Base-by-base conservation (phyloP, 768 basidiomycete species). In the Paxillus involutus region DNA sequence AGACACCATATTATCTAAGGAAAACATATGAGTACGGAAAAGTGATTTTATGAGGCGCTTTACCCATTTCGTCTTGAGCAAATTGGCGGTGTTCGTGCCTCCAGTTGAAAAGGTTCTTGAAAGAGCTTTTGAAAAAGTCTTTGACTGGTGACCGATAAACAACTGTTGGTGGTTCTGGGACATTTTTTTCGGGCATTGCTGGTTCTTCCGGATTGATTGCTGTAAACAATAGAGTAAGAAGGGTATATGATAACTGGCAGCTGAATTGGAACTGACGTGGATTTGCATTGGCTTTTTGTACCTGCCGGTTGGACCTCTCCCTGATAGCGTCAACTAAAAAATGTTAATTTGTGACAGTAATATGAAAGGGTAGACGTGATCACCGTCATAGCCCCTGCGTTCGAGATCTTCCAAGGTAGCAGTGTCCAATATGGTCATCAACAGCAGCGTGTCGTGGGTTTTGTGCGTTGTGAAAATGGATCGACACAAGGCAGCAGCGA, bases 361-460 rank as follows among this genome's bases (percentile, higher is more conserved):
- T 5, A 5, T 5, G 5, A 8, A 6, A 16, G 19, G 32, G 37
- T 9, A 11, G n/a, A 6, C 19, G 43, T 44, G 29, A 5, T 33
- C 62, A 87, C 89, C 86, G 66, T 91, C 89, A 67, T 90, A 94
- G 11, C 91, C 93, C 55, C 91, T 75, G 30, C 90, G 74, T 59
- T 84, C 84, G 51, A 95, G 72, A 12, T 89, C 83, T 45, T 83
- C 78, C n/a, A 96, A 69, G 52, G 93, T 88, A 0, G 94, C 95
- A 0, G 24, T 24, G 24, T 90, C 89, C 16, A 98, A 77, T 44
- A 98, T 91, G 0, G 93, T 95, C 81, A 91, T 88, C 57, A 97
- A 85, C 9, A 96, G 70, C 13, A 97, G 74, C 0, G 89, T 85
- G 64, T 98, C 94, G 62, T 93, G 90, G 14, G 85, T 80, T 67